phyloP scores from a whole-genome alignment of 345 rosid species.

The Populus deltoides region DNA sequence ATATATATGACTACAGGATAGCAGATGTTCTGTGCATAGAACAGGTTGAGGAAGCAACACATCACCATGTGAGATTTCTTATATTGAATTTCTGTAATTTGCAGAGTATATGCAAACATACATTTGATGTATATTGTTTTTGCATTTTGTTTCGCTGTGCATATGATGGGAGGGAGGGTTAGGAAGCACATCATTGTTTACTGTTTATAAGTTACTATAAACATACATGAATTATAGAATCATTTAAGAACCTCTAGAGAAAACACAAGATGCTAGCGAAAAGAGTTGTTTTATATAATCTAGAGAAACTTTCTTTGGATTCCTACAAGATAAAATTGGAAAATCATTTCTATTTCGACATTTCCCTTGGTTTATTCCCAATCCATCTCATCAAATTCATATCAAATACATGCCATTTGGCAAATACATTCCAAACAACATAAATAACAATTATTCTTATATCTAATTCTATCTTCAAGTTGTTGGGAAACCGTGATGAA shows the following conservation, averaged over 20 bases:
- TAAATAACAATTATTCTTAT: background rate
- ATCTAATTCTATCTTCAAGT: background rate
- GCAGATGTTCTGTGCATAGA: background rate
- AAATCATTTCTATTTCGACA: background rate
- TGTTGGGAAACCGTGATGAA: background rate
- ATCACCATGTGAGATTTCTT: background rate
- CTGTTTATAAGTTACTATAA: background rate
- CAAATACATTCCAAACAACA: background rate
- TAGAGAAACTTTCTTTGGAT: background rate
- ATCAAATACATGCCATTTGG: background rate
- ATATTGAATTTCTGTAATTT: background rate
- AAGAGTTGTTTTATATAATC: background rate
- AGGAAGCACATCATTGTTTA: background rate
- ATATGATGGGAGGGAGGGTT: background rate
- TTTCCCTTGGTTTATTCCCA: background rate
- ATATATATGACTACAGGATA: background rate
- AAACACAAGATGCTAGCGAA: background rate
- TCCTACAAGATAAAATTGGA: background rate
- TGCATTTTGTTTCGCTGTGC: background rate
- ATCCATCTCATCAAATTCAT: background rate
- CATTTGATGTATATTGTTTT: background rate
- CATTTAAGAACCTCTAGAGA: background rate
- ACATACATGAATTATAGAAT: background rate
- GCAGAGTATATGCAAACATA: background rate
- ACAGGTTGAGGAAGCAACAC: background rate